Evolutionary conservation across 306 rosid species (phyloP).

Genomic region (Biancaea sappan): DNA sequence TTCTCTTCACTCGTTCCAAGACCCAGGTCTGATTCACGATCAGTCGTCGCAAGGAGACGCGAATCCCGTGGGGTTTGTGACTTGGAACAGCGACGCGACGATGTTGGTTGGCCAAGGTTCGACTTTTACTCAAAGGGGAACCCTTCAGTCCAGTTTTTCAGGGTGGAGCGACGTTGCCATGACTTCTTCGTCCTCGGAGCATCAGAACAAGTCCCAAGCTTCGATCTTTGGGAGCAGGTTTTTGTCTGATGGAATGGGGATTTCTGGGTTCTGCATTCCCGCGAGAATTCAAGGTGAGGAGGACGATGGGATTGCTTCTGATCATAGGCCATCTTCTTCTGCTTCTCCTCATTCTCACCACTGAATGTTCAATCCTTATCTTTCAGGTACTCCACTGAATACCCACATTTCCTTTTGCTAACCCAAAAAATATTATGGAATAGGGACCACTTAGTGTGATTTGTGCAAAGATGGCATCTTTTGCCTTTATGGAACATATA

Average conservation of each 20-base stretch:
- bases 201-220: slow-evolving; percentile 50
- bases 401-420: slow-evolving; percentile 20
- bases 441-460: slow-evolving; percentile 35
- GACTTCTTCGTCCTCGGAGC: slow-evolving; percentile 42
- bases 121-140: slow-evolving; percentile 71
- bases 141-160: slow-evolving; percentile 97
- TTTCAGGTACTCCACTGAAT: slow-evolving; percentile 41
- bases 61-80: slow-evolving; percentile 49
- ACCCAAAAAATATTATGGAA: background rate
- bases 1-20: slow-evolving; percentile 75
- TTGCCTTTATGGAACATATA: slow-evolving; percentile 28
- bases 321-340: slow-evolving; percentile 58
- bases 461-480: slow-evolving; percentile 33
- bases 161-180: slow-evolving; percentile 67
- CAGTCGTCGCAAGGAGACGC: slow-evolving; percentile 45
- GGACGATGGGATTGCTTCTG: slow-evolving; percentile 47
- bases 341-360: slow-evolving; percentile 71
- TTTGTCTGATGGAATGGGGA: slow-evolving; percentile 46
- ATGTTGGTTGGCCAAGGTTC: slow-evolving; percentile 57
- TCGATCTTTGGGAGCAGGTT: slow-evolving; percentile 70
- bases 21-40: slow-evolving; percentile 42
- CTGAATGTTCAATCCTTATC: slow-evolving; percentile 41
- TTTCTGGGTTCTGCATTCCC: slow-evolving; percentile 62
- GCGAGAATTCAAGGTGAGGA: slow-evolving; percentile 60
- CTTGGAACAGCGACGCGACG: slow-evolving; percentile 52